Evolutionary conservation across 768 basidiomycete species (phyloP).

Genomic region (Porphyrellus cyaneotinctus): DNA sequence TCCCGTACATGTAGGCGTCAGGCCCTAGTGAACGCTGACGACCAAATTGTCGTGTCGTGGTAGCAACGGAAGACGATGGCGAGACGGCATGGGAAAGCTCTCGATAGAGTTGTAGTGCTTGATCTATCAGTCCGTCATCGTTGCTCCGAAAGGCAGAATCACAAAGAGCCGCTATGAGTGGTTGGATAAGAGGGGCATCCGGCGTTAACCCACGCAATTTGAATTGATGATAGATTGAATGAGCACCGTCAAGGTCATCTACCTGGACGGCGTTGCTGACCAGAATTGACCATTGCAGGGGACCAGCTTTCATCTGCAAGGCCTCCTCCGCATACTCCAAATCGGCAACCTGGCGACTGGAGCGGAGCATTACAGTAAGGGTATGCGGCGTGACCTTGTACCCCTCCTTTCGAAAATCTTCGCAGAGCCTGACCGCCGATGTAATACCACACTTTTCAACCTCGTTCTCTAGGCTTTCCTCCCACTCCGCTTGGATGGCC

Average conservation of each 20-base stretch:
- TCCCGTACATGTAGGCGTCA: constrained; percentile 51
- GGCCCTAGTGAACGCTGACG: constrained; percentile 41
- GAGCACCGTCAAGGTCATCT: constrained; percentile 38
- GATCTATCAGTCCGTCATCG: constrained; percentile 44
- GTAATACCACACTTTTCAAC: constrained; percentile 33
- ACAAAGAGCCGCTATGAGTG: constrained; percentile 51
- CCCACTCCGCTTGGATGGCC: constrained; percentile 28
- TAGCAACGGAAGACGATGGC: constrained; percentile 13
- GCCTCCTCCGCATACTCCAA: constrained; percentile 40
- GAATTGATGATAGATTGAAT: constrained; percentile 48
- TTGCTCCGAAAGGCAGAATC: constrained; percentile 32
- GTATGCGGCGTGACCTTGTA: constrained; percentile 32
- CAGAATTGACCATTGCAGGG: constrained; percentile 51
- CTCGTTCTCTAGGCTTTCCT: constrained; percentile 27
- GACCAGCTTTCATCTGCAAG: constrained; percentile 38
- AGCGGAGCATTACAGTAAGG: constrained; percentile 41
- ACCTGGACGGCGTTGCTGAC: constrained; percentile 47
- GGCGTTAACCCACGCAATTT: constrained; percentile 42
- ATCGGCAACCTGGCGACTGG: constrained; percentile 39
- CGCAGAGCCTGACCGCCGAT: constrained; percentile 35
- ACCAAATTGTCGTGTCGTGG: constrained; percentile 17
- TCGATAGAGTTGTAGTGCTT: constrained; percentile 50
- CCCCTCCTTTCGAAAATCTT: constrained; percentile 29
- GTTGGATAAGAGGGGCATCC: constrained; percentile 49
- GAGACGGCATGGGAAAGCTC: constrained; percentile 40